Conservation (phyloP, 345 rosid genomes). For the Arabidopsis arenosa region DNA sequence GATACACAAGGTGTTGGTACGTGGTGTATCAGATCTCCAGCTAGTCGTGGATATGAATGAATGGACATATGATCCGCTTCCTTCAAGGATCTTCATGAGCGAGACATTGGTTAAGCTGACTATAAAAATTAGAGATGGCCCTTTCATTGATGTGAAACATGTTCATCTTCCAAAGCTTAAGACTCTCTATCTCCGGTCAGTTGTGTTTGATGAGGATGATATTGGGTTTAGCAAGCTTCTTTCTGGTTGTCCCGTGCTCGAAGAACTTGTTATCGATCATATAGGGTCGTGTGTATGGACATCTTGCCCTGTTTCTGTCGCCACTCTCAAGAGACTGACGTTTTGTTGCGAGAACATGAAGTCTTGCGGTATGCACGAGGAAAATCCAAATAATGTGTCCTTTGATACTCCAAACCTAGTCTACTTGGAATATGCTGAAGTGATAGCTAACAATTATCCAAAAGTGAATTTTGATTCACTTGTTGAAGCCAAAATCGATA, state of each 20-base stretch:
- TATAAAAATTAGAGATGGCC: not conserved
- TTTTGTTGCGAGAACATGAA: not conserved
- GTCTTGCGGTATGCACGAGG: accelerated
- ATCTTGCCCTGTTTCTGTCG: conserved; percentile 1
- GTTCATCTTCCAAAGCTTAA: conserved; percentile 33
- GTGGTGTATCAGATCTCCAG: conserved; percentile 1
- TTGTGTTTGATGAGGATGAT: not conserved
- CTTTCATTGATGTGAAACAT: not conserved
- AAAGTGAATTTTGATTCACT: conserved; percentile 6
- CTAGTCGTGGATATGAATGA: not conserved
- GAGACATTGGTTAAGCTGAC: conserved; percentile 18
- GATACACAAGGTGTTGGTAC: conserved; percentile 21
- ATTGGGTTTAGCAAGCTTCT: conserved; percentile 10
- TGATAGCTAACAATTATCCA: not conserved
- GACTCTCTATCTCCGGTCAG: not conserved
- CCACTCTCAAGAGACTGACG: conserved; percentile 26
- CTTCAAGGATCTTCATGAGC: conserved; percentile 3
- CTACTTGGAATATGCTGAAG: conserved; percentile 17
- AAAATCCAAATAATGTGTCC: not conserved
- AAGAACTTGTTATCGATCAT: not conserved
- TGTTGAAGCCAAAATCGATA: conserved; percentile 31
- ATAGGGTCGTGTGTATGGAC: not conserved
- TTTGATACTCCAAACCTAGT: conserved; percentile 17
- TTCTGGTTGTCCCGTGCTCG: conserved; percentile 17
- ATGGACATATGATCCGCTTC: not conserved